phyloP scores from a whole-genome alignment of 225 moss, liverwort and hornwort genomes.

The Rhytidiadelphus loreus region DNA sequence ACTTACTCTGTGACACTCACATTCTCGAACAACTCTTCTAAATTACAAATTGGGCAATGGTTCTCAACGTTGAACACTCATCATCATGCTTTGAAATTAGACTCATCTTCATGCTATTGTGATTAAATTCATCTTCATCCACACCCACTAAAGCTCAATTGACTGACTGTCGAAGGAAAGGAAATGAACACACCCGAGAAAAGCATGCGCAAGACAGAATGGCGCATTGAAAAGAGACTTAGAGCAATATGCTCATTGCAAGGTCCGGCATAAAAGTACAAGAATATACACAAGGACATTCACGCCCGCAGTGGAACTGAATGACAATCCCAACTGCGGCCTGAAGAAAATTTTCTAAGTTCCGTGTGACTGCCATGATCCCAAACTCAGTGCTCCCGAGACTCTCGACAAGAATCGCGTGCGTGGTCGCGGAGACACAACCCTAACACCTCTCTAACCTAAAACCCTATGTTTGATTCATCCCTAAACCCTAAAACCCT shows the following conservation, averaged over 20 bases:
- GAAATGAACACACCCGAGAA: not conserved
- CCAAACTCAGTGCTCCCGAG: not conserved
- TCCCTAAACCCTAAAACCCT: not conserved
- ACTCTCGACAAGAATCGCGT: not conserved
- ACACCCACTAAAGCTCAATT: too few species aligned
- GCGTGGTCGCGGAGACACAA: not conserved
- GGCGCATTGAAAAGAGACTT: not conserved
- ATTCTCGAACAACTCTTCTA: too few species aligned
- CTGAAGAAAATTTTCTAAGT: not conserved
- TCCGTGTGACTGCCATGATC: not conserved
- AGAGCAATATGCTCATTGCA: slow-evolving; percentile 13
- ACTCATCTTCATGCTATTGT: too few species aligned
- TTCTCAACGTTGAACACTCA: too few species aligned
- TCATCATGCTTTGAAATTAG: too few species aligned
- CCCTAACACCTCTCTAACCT: not conserved
- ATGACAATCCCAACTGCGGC: not conserved
- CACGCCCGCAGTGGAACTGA: not conserved
- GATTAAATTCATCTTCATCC: too few species aligned
- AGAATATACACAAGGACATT: slow-evolving; percentile 13
- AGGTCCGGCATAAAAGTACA: slow-evolving; percentile 5
- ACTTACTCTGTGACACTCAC: too few species aligned
- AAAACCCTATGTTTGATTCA: not conserved
- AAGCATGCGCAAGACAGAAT: not conserved
- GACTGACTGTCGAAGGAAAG: too few species aligned
- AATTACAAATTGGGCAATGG: too few species aligned